Evolutionary conservation across 2,329 filamentous ascomycete genomes (phyloP), one percentile per base, ranked within the genome.

Genomic region (Penicillium sclerotiorum): DNA sequence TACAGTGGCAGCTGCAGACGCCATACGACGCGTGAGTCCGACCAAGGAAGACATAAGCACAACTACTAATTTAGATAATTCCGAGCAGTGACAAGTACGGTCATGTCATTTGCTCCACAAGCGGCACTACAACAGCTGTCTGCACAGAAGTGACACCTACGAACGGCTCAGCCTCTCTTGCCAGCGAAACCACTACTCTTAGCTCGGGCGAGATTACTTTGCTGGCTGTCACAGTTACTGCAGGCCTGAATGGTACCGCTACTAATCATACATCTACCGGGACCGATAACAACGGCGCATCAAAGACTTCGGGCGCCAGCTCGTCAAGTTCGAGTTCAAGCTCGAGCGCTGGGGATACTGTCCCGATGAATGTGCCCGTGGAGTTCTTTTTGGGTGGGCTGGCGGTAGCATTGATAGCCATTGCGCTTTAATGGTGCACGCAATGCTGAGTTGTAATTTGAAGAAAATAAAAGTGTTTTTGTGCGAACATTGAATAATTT

Each of bases 151-250:
- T 27, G n/a, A n/a, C 40, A 11, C 25, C 47, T 8, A 32, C 40
- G 11, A 49, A 28, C 33, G 33, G 33, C 33, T 17, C 33, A 25
- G 36, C 7, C 18, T 15, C 40, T 4, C 4, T 38, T 12, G 8
- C 30, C 11, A 8, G 25, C 13, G 11, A 49, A 13, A 38, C 39
- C 2, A 33, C 35, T 9, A 25, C 23, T 4, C 21, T 44, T 7
- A 42, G 17, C 39, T n/a, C n/a, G 12, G 20, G 18, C 13, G 32
- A 56, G 17, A 25, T 63, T 18, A 20, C 32, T 4, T 43, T 49
- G 1, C 27, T 60, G 25, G 50, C 50, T 1, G 57, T 66, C 2
- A 63, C 57, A 2, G 53, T 66, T 25, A 64, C 60, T 7, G 51
- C 49, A 1, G 58, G 53, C 0, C 49, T 23, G 13, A 32, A 22